Base-by-base conservation (phyloP, 1,284 basidiomycete genomes). In the Pisolithus thermaeus region DNA sequence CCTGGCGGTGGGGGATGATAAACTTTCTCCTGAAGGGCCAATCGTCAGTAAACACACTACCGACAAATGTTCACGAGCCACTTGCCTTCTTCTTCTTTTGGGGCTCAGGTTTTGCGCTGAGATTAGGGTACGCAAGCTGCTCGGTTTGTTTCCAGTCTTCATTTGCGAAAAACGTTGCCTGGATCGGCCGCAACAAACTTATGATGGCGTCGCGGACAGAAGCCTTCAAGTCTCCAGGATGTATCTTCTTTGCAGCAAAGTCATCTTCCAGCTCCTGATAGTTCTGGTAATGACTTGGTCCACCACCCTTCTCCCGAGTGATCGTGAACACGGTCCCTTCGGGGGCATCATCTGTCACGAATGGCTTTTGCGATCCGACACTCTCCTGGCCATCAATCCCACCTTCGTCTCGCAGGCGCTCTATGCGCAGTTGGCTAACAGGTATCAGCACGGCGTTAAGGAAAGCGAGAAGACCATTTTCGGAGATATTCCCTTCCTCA, bases 391-490 rank as follows among this genome's bases (percentile, higher is more conserved):
- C 71, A 45, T 79, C 70, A 8, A 68, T 69, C 14, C 58, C 58
- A 39, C 73, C 73, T 7, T 68, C 67, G n/a, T 68, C 66, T 16
- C 66, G 69, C 27, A 63, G 51, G 41, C 78, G 77, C 57, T 90
- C 87, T 28, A 86, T 65, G 23, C 87, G 79, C 40, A 96, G 70
- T 61, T 88, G 73, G 63, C 83, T 86, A 59, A 97, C 87, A 30
- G 96, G 96, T 63, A 98, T 88, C 51, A 98, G 71, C 28, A 98
- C 97, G 12, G 91, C 83, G 57, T 87, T 75, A 52, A 90, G 80
- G 75, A 99, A 99, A 1, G 92, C 79, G 5, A 99, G 79, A 0
- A 99, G 77, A 36, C 96, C 96, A 68, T 99, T 99, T 30, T 89
- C 91, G 47, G 85, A 80, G 35, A 87, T 74, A 62, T 90, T 93